Evolutionary conservation across 148 eudicot genomes (phyloP).

Genomic region (Fagopyrum esculentum): DNA sequence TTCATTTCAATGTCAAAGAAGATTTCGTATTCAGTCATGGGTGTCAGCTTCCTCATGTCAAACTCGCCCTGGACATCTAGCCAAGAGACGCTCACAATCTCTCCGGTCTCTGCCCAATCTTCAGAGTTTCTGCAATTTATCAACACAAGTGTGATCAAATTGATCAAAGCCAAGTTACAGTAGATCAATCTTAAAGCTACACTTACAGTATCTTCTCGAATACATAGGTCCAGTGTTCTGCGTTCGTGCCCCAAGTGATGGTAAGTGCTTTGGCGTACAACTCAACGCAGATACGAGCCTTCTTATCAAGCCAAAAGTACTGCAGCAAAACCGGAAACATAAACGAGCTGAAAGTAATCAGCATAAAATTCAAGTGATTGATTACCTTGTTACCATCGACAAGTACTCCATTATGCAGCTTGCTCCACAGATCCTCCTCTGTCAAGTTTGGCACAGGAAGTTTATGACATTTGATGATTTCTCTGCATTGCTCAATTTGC

Average conservation of each 20-base stretch:
- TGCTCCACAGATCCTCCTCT: slow-evolving; percentile 5
- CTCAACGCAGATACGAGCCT: slow-evolving; percentile 2
- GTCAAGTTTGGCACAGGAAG: slow-evolving; percentile 7
- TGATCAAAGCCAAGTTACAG: not conserved
- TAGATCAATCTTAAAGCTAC: not conserved
- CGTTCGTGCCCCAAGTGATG: slow-evolving; percentile 12
- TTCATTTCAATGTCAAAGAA: slow-evolving; percentile 10
- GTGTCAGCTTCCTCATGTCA: slow-evolving; percentile 12
- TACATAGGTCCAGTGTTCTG: slow-evolving; percentile 10
- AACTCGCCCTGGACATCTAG: slow-evolving; percentile 7
- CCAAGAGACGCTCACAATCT: slow-evolving; percentile 9
- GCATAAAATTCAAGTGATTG: not conserved
- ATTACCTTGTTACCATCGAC: slow-evolving; percentile 12
- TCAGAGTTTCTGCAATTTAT: slow-evolving; percentile 2
- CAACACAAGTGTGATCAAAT: not conserved
- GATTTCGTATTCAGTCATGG: slow-evolving; percentile 11
- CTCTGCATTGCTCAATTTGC: not conserved
- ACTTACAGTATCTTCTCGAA: slow-evolving; percentile 10
- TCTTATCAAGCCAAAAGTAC: slow-evolving; percentile 11
- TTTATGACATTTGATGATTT: slow-evolving; percentile 5
- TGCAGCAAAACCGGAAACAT: not conserved
- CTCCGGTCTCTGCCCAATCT: slow-evolving; percentile 8
- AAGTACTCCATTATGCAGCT: slow-evolving; percentile 4
- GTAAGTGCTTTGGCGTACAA: slow-evolving; percentile 12
- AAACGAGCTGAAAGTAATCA: not conserved